Evolutionary conservation across 2,329 filamentous ascomycete genomes (phyloP).

Genomic region (Colletotrichum australisinense): DNA sequence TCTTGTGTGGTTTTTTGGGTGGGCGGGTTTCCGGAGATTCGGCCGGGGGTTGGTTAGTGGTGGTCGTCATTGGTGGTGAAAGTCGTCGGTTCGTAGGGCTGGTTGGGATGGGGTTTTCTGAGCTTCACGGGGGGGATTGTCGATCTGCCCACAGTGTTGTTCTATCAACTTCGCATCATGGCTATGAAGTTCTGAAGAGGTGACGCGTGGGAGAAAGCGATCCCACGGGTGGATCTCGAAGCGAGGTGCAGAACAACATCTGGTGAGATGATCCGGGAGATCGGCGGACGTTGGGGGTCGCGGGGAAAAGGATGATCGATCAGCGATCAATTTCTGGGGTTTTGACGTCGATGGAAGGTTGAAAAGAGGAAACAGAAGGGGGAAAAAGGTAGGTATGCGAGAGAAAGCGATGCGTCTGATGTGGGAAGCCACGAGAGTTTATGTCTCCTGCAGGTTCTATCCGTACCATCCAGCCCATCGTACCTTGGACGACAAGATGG

Average conservation of each 20-base stretch:
- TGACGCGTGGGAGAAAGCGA: too few relatives aligned
- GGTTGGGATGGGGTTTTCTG: neutral
- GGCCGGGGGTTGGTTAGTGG: neutral
- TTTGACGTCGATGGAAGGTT: neutral
- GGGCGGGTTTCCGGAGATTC: neutral
- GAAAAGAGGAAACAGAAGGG: neutral
- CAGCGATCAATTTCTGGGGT: neutral
- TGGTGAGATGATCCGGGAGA: conserved; percentile 1
- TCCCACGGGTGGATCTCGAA: neutral
- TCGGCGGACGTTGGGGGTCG: neutral
- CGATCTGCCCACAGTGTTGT: neutral
- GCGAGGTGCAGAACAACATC: neutral
- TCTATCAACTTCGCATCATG: neutral
- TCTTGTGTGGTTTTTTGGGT: neutral
- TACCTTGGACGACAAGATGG: neutral
- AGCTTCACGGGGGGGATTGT: neutral
- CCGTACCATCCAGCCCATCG: neutral
- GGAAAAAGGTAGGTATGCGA: neutral
- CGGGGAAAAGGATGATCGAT: too few relatives aligned
- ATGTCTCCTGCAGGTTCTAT: neutral
- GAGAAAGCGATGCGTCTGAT: neutral
- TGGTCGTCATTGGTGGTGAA: too few relatives aligned
- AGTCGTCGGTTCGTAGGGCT: neutral
- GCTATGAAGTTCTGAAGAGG: neutral
- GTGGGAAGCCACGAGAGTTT: conserved; percentile 18